Base-by-base conservation (phyloP, 352 stramenopile genomes). In the Elongisporangium anandrum region DNA sequence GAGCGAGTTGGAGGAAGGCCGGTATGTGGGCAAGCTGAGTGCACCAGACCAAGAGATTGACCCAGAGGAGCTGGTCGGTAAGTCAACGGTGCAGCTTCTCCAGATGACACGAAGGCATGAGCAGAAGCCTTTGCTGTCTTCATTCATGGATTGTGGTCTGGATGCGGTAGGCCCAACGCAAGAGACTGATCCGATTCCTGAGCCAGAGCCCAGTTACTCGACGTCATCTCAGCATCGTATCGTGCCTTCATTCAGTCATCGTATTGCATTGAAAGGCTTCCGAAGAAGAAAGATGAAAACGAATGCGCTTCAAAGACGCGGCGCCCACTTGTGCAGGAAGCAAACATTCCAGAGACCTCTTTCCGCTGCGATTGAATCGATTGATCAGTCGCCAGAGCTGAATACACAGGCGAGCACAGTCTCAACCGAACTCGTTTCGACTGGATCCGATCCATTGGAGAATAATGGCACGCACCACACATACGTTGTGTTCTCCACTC, bases 1-100 rank as follows among this genome's bases (percentile, higher is more conserved):
- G 56, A 56, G 65, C 19, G 78, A 66, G 51, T 58, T 87, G 13
- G 77, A 87, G 69, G 77, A 87, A 72, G 77, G 77, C 2, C 63
- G 65, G 3, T 69, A 56, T 15, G 39, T 56, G 19, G 59, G 55
- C 21, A 60, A 63, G 24, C 56, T 73, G 38, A 52, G 66, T 20
- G 55, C 70, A 12, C 53, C 61, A 38, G 55, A 72, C 19, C 49
- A 45, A 38, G 57, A 34, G 24, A 56, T 59, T 21, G 59, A 66
- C 23, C 24, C 67, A 12, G 64, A 75, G 12, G 55, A 72, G 34
- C 45, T 83, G 3, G 51, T 82, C 0, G 73, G 73, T 66, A 80
- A 67, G 50, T 65, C 65, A 16, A 74, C 77, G 2, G 67, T 81
- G 13, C 39, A 66, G 2, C 34, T 79, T 1, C 64, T 80, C 19